A percentile compares a stretch with the other conserved stretches of the same genome.
Conservation (phyloP, 2,329 filamentous ascomycete genomes). For the Ascochyta koolunga region DNA sequence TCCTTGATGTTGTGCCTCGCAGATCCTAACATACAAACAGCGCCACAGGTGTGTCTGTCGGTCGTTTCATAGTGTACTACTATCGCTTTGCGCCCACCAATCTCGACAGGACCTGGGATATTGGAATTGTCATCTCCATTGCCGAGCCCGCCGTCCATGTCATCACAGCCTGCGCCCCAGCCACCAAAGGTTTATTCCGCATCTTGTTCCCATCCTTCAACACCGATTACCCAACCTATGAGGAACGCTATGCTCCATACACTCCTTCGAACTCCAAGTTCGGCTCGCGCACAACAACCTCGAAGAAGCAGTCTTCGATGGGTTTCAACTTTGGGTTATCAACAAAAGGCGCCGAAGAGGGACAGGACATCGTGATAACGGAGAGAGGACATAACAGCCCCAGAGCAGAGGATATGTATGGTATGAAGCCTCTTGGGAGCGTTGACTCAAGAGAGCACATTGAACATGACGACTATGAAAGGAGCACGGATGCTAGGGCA, state of each 20-base stretch:
- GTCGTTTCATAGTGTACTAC: constrained; percentile 50
- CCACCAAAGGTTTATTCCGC: constrained; percentile 55
- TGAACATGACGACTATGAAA: constrained; percentile 5
- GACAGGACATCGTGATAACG: constrained; percentile 14
- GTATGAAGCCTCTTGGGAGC: constrained; percentile 22
- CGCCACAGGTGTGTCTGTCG: constrained; percentile 42
- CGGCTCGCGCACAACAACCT: constrained; percentile 10
- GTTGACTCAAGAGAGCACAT: constrained; percentile 24
- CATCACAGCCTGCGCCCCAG: constrained; percentile 61
- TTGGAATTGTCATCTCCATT: constrained; percentile 47
- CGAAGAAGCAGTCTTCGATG: constrained; percentile 3
- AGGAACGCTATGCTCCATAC: constrained; percentile 17
- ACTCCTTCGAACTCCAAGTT: constrained; percentile 11
- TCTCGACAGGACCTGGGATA: constrained; percentile 42
- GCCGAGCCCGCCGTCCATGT: constrained; percentile 56
- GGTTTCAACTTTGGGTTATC: constrained; percentile 22
- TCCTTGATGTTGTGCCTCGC: neutral
- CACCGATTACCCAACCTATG: constrained; percentile 20
- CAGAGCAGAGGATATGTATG: constrained; percentile 20
- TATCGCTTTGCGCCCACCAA: constrained; percentile 46
- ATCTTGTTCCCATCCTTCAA: constrained; percentile 42
- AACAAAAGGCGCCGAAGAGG: constrained; percentile 9
- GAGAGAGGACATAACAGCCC: constrained; percentile 7
- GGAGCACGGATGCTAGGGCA: constrained; percentile 4
- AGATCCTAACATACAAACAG: constrained; percentile 16